phyloP scores from a whole-genome alignment of 2,329 filamentous ascomycete genomes.

The Aspergillus ustus region DNA sequence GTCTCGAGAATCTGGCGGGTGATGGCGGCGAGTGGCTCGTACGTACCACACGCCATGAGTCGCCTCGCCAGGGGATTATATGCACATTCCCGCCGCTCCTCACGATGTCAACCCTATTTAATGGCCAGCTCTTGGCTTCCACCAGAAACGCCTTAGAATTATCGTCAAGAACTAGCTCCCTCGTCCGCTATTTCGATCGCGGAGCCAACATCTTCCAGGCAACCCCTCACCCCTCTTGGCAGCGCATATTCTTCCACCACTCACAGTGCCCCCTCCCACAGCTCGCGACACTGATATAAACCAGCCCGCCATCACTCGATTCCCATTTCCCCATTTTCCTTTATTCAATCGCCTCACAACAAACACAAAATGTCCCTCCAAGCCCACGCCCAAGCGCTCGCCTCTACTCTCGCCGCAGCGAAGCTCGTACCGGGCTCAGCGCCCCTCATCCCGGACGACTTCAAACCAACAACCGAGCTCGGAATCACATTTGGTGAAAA shows the following conservation, averaged over 20 bases:
- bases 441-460: conserved; percentile 16
- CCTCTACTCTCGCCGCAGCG: conserved; percentile 7
- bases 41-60: no score
- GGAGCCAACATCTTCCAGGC: not conserved
- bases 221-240: conserved; percentile 17
- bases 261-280: not conserved
- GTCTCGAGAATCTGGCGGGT: no score
- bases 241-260: conserved; percentile 14
- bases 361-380: conserved; percentile 3
- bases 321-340: not conserved
- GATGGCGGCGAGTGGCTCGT: no score
- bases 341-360: not conserved
- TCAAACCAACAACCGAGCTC: conserved; percentile 14
- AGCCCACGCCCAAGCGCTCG: conserved; percentile 9
- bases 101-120: no score
- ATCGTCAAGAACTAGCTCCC: no score
- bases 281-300: not conserved
- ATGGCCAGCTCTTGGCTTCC: no score
- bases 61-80: no score
- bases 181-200: not conserved
- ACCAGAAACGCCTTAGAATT: no score
- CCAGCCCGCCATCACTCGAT: not conserved
- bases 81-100: no score
- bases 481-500: conserved; percentile 16
- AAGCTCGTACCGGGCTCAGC: conserved; percentile 15